A percentile compares a stretch with the other conserved stretches of the same genome.
These are phyloP conservation scores for Fomitopsis palustris DNA, from an alignment of 1,284 basidiomycete genomes.

Conservation along the genomic window DNA sequence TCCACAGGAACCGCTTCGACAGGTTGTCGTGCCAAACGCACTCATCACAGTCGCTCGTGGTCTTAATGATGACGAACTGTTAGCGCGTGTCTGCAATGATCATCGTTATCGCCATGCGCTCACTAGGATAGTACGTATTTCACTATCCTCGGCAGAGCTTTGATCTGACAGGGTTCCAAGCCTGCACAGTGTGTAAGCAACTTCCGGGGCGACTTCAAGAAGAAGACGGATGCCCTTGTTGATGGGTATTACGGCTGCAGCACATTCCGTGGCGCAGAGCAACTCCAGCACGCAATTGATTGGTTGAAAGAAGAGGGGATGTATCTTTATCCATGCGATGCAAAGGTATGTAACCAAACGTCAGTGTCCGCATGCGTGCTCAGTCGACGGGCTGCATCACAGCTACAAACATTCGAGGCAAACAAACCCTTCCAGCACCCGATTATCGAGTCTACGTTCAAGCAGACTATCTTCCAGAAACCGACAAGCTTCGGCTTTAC, in stretches of 20 bases:
- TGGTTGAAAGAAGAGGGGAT: not conserved
- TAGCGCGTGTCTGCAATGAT: too few relatives aligned
- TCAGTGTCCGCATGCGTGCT: not conserved
- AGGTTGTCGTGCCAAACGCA: not conserved
- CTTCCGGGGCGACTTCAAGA: not conserved
- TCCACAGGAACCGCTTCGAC: not conserved
- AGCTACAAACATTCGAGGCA: not conserved
- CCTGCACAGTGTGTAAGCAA: not conserved
- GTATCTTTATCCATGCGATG: not conserved
- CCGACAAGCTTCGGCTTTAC: not conserved
- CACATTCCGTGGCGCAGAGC: not conserved
- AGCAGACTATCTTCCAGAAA: not conserved
- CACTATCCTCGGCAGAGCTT: too few relatives aligned
- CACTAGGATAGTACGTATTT: not conserved
- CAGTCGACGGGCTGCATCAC: not conserved
- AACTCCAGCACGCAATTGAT: not conserved
- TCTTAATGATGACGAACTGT: not conserved
- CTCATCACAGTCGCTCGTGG: not conserved
- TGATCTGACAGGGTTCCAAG: not conserved
- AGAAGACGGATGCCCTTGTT: not conserved
- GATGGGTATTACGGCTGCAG: not conserved
- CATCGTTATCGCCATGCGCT: too few relatives aligned
- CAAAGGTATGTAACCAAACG: not conserved
- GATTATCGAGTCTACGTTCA: not conserved
- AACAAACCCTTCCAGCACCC: not conserved